These are phyloP conservation scores for Phaeosphaeriaceae sp. DNA, from an alignment of 2,329 filamentous ascomycete species.

Conservation along the genomic window DNA sequence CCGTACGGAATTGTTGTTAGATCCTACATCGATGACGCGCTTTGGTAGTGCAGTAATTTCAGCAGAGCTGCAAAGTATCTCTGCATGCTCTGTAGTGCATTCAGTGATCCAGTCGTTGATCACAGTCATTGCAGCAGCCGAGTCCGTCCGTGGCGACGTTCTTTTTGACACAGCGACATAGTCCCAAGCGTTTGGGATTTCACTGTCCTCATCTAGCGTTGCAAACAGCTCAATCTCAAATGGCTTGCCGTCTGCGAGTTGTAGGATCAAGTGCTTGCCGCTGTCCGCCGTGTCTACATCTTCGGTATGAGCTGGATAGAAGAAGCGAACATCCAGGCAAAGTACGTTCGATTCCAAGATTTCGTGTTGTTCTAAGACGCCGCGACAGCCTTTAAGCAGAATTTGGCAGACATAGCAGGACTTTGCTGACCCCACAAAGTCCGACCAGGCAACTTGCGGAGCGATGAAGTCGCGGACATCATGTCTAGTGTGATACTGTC, in stretches of 20 bases:
- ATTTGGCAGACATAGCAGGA: slow-evolving; percentile 6
- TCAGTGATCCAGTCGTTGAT: slow-evolving; percentile 1
- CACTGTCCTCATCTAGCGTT: background rate
- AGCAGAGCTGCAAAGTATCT: too few species aligned
- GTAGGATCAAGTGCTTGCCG: slow-evolving; percentile 4
- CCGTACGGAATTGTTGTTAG: too few species aligned
- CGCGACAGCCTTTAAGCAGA: background rate
- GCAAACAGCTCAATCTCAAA: slow-evolving; percentile 8
- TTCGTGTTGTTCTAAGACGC: background rate
- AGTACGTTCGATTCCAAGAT: background rate
- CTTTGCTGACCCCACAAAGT: background rate
- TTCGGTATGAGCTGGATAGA: slow-evolving; percentile 3
- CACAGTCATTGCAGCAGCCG: background rate
- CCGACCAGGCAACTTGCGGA: slow-evolving; percentile 1
- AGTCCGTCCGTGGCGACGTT: slow-evolving; percentile 3
- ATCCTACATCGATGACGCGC: too few species aligned
- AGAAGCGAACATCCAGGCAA: slow-evolving; percentile 2
- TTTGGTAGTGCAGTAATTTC: too few species aligned
- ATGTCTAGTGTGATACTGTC: background rate
- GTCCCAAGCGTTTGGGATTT: background rate
- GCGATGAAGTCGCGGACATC: background rate
- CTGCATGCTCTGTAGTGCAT: slow-evolving; percentile 1
- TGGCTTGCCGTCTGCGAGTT: background rate
- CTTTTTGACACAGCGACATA: slow-evolving; percentile 3
- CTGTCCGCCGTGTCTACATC: slow-evolving; percentile 3